These are phyloP conservation scores for Suillus cothurnatus DNA, from an alignment of 768 basidiomycete genomes.

Conservation along the genomic window DNA sequence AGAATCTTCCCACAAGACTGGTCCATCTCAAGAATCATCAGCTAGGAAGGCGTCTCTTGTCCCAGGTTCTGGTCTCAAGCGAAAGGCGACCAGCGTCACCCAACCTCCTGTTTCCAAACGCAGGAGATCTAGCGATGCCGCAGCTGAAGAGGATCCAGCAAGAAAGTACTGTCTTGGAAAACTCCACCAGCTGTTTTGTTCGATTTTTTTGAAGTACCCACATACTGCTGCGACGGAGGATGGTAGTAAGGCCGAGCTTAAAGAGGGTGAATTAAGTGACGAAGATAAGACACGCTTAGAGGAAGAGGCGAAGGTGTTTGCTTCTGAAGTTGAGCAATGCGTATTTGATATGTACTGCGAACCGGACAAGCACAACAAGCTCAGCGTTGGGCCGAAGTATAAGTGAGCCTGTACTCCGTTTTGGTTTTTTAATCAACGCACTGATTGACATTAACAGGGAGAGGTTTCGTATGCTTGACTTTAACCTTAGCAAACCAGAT, in stretches of 20 bases:
- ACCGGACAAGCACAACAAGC: conserved; percentile 67
- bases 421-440: conserved; percentile 9
- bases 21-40: conserved; percentile 20
- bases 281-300: conserved; percentile 60
- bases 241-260: conserved; percentile 42
- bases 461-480: conserved; percentile 87
- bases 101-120: conserved; percentile 47
- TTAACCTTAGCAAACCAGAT: conserved; percentile 84
- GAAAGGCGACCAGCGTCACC: conserved; percentile 49
- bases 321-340: conserved; percentile 72
- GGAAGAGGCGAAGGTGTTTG: conserved; percentile 61
- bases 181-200: conserved; percentile 68
- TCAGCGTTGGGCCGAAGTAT: conserved; percentile 73
- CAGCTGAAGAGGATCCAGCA: conserved; percentile 65
- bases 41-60: conserved; percentile 25
- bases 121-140: conserved; percentile 45
- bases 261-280: conserved; percentile 55
- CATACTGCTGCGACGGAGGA: conserved; percentile 42
- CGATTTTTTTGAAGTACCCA: conserved; percentile 74
- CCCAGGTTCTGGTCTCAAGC: conserved; percentile 43
- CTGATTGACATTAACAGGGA: conserved; percentile 50
- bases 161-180: conserved; percentile 82
- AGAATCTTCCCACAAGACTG: conserved; percentile 18
- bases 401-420: conserved; percentile 54
- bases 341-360: conserved; percentile 79